These are phyloP conservation scores for Pinus taeda DNA, from an alignment of 75 land plant species.

Conservation along the genomic window DNA sequence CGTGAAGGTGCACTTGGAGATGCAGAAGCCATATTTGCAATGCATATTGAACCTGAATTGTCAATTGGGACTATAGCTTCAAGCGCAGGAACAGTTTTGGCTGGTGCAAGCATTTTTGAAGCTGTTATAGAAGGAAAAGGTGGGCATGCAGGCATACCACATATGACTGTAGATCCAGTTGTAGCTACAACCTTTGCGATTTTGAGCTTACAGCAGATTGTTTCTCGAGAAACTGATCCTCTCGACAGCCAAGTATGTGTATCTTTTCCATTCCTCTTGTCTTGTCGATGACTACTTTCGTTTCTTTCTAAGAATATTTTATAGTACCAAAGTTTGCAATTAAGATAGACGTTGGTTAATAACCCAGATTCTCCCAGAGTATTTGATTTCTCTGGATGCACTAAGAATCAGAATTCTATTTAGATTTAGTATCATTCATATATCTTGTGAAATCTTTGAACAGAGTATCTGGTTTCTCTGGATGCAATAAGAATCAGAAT, in stretches of 20 bases:
- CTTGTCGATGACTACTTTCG: conserved; percentile 10
- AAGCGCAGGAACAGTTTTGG: conserved; percentile 47
- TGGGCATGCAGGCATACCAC: conserved; percentile 84
- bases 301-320: too few species aligned
- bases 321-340: too few species aligned
- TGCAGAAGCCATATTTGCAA: conserved; percentile 75
- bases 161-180: conserved; percentile 56
- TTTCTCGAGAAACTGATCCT: conserved; percentile 75
- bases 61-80: conserved; percentile 51
- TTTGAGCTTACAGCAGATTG: conserved; percentile 22
- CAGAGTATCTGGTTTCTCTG: too few species aligned
- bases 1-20: conserved; percentile 68
- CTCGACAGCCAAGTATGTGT: conserved; percentile 60
- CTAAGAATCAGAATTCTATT: too few species aligned
- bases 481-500: too few species aligned
- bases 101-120: conserved; percentile 57
- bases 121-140: conserved; percentile 62
- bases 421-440: too few species aligned
- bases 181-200: conserved; percentile 53
- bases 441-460: too few species aligned
- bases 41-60: conserved; percentile 40
- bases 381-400: too few species aligned
- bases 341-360: too few species aligned
- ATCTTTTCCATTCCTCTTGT: background rate
- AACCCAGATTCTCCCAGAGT: too few species aligned